Evolutionary conservation across 805 yeast species (phyloP).

Genomic region (Candida multigemmis): DNA sequence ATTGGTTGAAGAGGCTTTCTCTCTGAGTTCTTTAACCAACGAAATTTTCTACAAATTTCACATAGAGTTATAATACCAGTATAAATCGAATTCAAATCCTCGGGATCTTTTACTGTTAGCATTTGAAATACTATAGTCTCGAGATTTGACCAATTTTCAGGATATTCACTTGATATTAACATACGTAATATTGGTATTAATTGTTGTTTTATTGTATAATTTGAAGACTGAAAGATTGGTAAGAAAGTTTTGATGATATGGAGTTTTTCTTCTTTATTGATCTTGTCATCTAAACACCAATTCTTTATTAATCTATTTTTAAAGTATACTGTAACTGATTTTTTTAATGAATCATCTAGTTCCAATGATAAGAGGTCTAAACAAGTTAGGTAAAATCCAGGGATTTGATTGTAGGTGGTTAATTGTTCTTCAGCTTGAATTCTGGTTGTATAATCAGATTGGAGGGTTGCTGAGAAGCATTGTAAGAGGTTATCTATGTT

Average conservation of each 20-base stretch:
- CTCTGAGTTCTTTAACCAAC: constrained; percentile 58
- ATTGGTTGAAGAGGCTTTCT: constrained; percentile 30
- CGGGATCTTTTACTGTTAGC: constrained; percentile 8
- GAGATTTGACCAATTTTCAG: constrained; percentile 18
- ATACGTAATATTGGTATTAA: constrained; percentile 25
- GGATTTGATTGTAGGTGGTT: constrained; percentile 42
- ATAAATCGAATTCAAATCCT: constrained; percentile 26
- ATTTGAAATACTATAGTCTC: too few relatives aligned
- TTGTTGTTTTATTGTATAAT: constrained; percentile 27
- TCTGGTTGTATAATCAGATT: constrained; percentile 52
- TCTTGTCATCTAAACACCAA: constrained; percentile 38
- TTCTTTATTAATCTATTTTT: constrained; percentile 62
- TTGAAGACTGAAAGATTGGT: constrained; percentile 42
- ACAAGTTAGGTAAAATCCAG: constrained; percentile 79
- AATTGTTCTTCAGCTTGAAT: constrained; percentile 64
- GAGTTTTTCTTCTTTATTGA: constrained; percentile 68
- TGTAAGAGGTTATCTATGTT: constrained; percentile 59
- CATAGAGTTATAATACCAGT: constrained; percentile 65
- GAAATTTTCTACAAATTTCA: constrained; percentile 60
- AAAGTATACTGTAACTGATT: constrained; percentile 75
- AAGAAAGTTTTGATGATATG: constrained; percentile 61
- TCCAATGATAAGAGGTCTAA: constrained; percentile 49
- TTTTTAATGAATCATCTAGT: constrained; percentile 27
- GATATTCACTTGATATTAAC: constrained; percentile 25
- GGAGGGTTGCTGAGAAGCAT: constrained; percentile 74